A percentile compares a stretch with the other conserved stretches of the same genome.
Conservation (phyloP, 331 rosid genomes). For the Rhamnella rubrinervis region DNA sequence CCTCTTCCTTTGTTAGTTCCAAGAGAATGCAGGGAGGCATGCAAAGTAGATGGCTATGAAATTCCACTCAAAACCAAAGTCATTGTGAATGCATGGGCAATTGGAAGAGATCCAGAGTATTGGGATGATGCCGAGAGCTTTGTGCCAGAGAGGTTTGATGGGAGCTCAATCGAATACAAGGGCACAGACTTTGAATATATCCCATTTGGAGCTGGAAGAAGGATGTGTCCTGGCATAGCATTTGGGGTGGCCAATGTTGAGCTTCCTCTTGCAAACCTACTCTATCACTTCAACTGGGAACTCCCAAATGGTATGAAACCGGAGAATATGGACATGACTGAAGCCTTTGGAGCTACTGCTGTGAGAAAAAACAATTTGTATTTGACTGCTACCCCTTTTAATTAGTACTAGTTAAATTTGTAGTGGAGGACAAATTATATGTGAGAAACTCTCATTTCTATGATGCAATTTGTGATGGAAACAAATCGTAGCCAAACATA, state of each 20-base stretch:
- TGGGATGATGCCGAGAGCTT: conserved; percentile 6
- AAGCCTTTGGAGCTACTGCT: conserved; percentile 4
- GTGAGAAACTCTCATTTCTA: too few species aligned
- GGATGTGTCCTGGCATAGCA: conserved; percentile 8
- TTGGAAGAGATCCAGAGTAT: conserved; percentile 13
- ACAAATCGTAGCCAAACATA: too few species aligned
- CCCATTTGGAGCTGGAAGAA: conserved; percentile 12
- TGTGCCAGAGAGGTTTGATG: conserved; percentile 1
- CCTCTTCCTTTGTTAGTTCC: background rate
- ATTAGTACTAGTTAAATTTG: background rate
- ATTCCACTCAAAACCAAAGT: conserved; percentile 1
- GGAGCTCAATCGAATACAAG: background rate
- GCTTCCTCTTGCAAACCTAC: conserved; percentile 1
- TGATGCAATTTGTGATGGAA: too few species aligned
- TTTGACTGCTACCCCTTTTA: background rate
- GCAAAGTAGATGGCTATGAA: background rate
- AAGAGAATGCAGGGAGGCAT: background rate
- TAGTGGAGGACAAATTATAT: too few species aligned
- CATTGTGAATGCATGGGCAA: conserved; percentile 11
- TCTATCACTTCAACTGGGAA: conserved; percentile 7
- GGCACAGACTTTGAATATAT: conserved; percentile 3
- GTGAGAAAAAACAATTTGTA: background rate
- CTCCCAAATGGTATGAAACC: background rate
- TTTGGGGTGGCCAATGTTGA: background rate
- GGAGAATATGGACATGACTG: conserved; percentile 5